phyloP scores from a whole-genome alignment of 2,329 filamentous ascomycete species.

The Colletotrichum sp. region DNA sequence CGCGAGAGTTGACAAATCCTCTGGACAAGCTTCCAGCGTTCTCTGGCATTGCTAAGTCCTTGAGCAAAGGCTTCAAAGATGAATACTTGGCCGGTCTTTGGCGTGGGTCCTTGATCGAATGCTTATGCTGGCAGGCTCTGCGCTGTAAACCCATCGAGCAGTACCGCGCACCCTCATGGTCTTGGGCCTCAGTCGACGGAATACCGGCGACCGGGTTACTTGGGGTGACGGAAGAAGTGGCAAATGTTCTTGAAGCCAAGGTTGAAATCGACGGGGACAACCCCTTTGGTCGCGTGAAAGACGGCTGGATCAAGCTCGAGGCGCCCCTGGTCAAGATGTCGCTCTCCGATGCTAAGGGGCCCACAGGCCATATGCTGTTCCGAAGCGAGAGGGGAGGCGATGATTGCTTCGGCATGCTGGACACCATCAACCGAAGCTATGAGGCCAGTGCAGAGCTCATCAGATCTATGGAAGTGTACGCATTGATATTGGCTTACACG shows the following conservation, averaged over 20 bases:
- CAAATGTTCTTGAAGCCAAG: background rate
- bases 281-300: conserved; percentile 10
- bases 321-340: conserved; percentile 1
- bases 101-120: conserved; percentile 6
- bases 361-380: background rate
- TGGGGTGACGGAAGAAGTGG: background rate
- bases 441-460: background rate
- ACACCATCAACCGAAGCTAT: background rate
- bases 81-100: conserved; percentile 34
- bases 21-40: conserved; percentile 32
- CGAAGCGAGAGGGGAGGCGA: background rate
- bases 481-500: background rate
- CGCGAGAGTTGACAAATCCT: conserved; percentile 20
- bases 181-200: conserved; percentile 12
- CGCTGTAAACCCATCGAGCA: background rate
- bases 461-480: background rate
- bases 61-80: conserved; percentile 24
- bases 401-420: background rate
- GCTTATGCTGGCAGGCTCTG: conserved; percentile 5
- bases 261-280: conserved; percentile 13
- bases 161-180: conserved; percentile 16
- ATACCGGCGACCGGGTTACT: background rate
- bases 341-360: background rate
- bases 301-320: conserved; percentile 12
- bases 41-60: conserved; percentile 28